Evolutionary conservation across 208 protist species (phyloP).

Genomic region (Wallacemonas sp.): DNA sequence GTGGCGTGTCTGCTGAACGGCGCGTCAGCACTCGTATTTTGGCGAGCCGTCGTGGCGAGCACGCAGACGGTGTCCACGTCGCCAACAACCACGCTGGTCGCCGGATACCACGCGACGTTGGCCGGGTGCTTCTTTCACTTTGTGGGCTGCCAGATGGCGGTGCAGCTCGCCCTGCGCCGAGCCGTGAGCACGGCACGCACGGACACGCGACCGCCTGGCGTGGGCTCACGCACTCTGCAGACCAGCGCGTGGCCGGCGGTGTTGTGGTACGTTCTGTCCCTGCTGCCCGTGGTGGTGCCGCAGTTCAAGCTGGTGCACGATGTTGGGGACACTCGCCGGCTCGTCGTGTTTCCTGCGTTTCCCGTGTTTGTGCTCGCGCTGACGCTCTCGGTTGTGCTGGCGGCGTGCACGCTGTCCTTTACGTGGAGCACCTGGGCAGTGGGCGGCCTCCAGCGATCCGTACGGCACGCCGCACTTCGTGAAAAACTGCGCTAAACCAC

Average conservation of each 20-base stretch:
- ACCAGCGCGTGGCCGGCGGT: conserved; percentile 8
- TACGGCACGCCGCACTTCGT: conserved; percentile 2
- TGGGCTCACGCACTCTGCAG: neutral
- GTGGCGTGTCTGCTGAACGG: conserved; percentile 1
- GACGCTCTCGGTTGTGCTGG: neutral
- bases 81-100: neutral
- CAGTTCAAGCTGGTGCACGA: conserved; percentile 9
- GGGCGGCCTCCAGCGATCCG: conserved; percentile 16
- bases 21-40: neutral
- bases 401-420: neutral
- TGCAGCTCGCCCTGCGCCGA: conserved; percentile 9
- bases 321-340: neutral
- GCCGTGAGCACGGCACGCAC: neutral
- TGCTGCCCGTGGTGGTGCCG: conserved; percentile 4
- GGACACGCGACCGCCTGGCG: neutral
- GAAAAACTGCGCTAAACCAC: too few relatives aligned
- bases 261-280: conserved; percentile 2
- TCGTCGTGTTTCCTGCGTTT: neutral
- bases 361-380: conserved; percentile 12
- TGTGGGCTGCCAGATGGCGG: conserved; percentile 10
- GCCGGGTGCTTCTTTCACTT: conserved; percentile 12
- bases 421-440: conserved; percentile 16
- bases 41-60: conserved; percentile 3
- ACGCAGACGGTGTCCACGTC: neutral
- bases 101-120: conserved; percentile 1